Base-by-base conservation (phyloP, 768 basidiomycete species). In the Agrocybe praecox region DNA sequence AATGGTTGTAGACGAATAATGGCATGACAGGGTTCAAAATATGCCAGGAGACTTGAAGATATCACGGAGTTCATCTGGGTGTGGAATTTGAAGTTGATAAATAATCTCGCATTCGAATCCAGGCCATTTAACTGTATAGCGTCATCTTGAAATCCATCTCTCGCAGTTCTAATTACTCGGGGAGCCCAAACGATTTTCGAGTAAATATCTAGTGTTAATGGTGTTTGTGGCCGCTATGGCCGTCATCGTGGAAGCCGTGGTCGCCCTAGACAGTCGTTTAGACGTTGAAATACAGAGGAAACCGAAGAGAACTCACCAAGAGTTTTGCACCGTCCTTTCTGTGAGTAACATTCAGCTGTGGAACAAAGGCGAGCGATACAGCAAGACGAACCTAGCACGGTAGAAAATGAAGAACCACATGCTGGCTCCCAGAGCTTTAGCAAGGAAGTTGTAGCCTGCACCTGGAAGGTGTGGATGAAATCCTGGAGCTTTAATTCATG, bases 351-450 rank as follows among this genome's bases (percentile, higher is more conserved):
- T 29, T 17, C 32, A 23, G 4, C 47, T 43, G 44, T 23, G 7
- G 33, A 17, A 61, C 24, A 50, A 26, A 43, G 6, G 48, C 24
- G 48, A 54, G 12, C 54, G 49, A 56, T 22, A 49, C 29, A 18
- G 23, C 36, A 32, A 32, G 46, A 80, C 89, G 67, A 66, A 96
- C 95, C 94, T 81, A 61, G 91, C 89, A 55, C 95, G 87, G 75
- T 96, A 97, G 80, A 97, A 96, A 70, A 97, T 94, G 80, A 95
- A 97, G 85, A 96, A 96, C 95, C 95, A 97, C 95, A 97, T 96
- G 22, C 87, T 84, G 32, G 94, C 95, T 48, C 95, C 95, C 45
- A 97, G 78, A 58, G 85, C 86, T 74, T 94, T 95, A 23, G 90
- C 83, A 26, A 96, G 80, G 70, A 93, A 85, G 57, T 82, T 84